Evolutionary conservation across 2,329 filamentous ascomycete species (phyloP).

Genomic region (Diaporthe helianthi): DNA sequence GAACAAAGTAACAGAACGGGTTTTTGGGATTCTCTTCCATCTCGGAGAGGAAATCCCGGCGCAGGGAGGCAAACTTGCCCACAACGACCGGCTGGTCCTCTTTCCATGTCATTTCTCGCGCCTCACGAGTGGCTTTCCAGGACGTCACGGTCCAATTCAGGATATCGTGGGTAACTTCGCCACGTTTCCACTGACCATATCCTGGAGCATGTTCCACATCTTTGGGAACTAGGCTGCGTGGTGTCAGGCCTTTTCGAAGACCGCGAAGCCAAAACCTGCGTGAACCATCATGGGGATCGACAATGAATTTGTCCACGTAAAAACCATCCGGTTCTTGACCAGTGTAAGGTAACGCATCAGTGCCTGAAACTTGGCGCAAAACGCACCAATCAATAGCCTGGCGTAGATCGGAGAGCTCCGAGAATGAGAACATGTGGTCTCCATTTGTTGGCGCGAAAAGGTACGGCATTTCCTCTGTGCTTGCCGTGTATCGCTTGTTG

Average conservation of each 20-base stretch:
- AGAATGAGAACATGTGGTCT: slow-evolving; percentile 41
- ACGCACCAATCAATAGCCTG: slow-evolving; percentile 67
- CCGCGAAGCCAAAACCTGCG: slow-evolving; percentile 65
- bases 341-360: slow-evolving; percentile 48
- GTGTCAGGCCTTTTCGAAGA: slow-evolving; percentile 64
- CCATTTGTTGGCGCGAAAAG: slow-evolving; percentile 72
- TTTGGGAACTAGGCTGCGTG: slow-evolving; percentile 69
- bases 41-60: slow-evolving; percentile 83
- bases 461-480: slow-evolving; percentile 74
- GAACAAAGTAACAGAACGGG: slow-evolving; percentile 69
- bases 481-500: slow-evolving; percentile 80
- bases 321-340: slow-evolving; percentile 54
- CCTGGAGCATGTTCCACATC: slow-evolving; percentile 54
- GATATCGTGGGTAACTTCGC: slow-evolving; percentile 62
- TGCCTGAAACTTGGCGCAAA: slow-evolving; percentile 50
- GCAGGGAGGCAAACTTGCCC: slow-evolving; percentile 74
- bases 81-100: slow-evolving; percentile 82
- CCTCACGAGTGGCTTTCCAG: slow-evolving; percentile 32
- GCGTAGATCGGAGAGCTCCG: slow-evolving; percentile 35
- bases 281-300: slow-evolving; percentile 67
- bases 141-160: slow-evolving; percentile 78
- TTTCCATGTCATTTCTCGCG: slow-evolving; percentile 55
- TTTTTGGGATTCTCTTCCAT: slow-evolving; percentile 42
- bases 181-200: slow-evolving; percentile 51
- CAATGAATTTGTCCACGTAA: slow-evolving; percentile 60